Base-by-base conservation (phyloP, 106 monocot species). In the Dendrobium huoshanense region DNA sequence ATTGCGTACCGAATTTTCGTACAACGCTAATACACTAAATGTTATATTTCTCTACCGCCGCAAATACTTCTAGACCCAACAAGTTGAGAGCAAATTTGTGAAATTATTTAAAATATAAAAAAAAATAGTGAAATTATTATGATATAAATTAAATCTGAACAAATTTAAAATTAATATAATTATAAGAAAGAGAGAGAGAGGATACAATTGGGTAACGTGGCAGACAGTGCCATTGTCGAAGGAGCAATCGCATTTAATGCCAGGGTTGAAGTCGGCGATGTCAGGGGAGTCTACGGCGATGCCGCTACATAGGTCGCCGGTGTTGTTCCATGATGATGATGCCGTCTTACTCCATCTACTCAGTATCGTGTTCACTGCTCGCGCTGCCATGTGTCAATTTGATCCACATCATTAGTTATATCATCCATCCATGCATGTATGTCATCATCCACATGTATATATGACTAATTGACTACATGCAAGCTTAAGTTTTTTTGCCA, bases 221-320 rank as follows among this genome's bases (percentile, higher is more conserved):
- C 91, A 91, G 49, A 58, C 61, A 29, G 83, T 82, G 64, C 18
- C 9, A 41, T 81, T 78, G 73, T 77, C 65, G 85, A 37, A 83
- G 44, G 64, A 72, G 79, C 91, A 90, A 41, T 83, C 73, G 33
- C 90, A 91, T 82, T 91, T 91, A 65, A 91, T 87, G 83, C 76
- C 77, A 0, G 91, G 91, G 48, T 87, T 88, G 79, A 79, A 80
- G 42, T 47, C 47, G 41, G 81, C 83, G 10, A 86, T 76, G 55
- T n/a, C 29, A 16, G 85, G 85, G 27, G 75, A 13, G 61, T 88
- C 87, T 43, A 51, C 83, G 45, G 91, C 91, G 8, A 56, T 75
- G 16, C 90, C 90, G 56, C 75, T 87, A 49, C 90, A 90, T 47
- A 80, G 82, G 1, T 90, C 80, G 37, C 87, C 87, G 40, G 79